Percentiles rank a stretch among this genome's conserved stretches.
phyloP scores from a whole-genome alignment of 1,139 yeast species.

The Hyphopichia pseudoburtonii region DNA sequence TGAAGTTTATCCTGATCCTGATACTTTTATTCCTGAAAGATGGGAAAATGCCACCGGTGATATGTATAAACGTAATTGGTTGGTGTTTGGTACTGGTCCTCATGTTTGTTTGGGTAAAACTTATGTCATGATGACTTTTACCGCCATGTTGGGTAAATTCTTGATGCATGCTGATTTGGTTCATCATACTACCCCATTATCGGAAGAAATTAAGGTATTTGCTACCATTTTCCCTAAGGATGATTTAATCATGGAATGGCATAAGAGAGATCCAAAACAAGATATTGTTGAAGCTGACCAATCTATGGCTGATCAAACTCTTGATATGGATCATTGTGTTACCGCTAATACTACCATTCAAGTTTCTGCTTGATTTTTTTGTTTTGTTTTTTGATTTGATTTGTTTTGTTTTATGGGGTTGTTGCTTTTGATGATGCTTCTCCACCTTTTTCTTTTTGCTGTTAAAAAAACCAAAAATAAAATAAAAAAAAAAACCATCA shows the following conservation, averaged over 20 bases:
- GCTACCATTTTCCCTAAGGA: conserved; percentile 98
- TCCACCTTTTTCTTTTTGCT: too few species aligned
- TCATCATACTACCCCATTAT: conserved; percentile 77
- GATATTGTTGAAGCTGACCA: not conserved
- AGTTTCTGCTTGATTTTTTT: not conserved
- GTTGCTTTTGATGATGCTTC: too few species aligned
- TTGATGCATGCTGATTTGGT: conserved; percentile 74
- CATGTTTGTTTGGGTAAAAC: conserved; percentile 95
- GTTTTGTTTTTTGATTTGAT: too few species aligned
- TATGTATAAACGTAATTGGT: conserved; percentile 83
- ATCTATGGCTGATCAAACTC: too few species aligned
- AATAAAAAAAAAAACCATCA: too few species aligned
- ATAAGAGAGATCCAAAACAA: conserved; percentile 52
- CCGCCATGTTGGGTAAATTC: conserved; percentile 88
- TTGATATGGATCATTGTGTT: too few species aligned
- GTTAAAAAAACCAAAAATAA: too few species aligned
- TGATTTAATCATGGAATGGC: conserved; percentile 80
- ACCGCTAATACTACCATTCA: too few species aligned
- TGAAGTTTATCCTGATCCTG: conserved; percentile 92
- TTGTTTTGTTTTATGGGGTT: too few species aligned
- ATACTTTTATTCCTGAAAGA: conserved; percentile 91
- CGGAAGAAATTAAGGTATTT: conserved; percentile 91
- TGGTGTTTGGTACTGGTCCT: conserved; percentile 96
- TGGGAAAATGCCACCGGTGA: conserved; percentile 59
- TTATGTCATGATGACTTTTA: conserved; percentile 86